Base-by-base conservation (phyloP, 129 eudicot species). In the Saposhnikovia divaricata region DNA sequence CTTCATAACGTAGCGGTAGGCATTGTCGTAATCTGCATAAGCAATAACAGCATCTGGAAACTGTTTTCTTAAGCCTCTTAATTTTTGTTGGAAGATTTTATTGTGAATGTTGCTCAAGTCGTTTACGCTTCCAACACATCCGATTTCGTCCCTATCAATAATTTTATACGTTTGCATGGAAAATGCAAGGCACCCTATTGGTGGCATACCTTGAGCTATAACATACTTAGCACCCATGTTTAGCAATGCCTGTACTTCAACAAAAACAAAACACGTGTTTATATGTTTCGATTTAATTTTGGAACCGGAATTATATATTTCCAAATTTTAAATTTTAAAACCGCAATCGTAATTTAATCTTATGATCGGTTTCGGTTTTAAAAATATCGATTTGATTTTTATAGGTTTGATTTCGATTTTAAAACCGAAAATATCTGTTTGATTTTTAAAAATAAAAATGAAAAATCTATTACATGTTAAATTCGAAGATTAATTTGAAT, bases 121-220 rank as follows among this genome's bases (percentile, higher is more conserved):
- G 89, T 91, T 94, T 25, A 66, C 72, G 50, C 83, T 87, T 48
- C 23, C 81, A 4, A 90, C 93, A 2, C 98, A 94, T 1, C 97
- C 97, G 68, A 85, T 45, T 37, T 80, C 84, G 27, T 93, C 98
- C 14, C 96, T 82, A 71, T 89, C 97, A 5, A 77, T 70, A 13
- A 78, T 50, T 2, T 88, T 53, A 48, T 89, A 85, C 19, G 86
- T 63, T 23, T 78, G 21, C 93, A 93, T 74, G 75, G 98, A 76
- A 28, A 88, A 85, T 10, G 97, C 87, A 25, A 94, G 86, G 90
- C 98, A 91, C 21, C 98, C 98, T 38, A 92, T 85, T 42, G 92
- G 82, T 1, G 96, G 96, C n/a, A 94, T 89, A 51, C 98, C 98
- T 88, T 94, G 89, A 5, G 92, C 96, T 2, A 94, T 90, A 8